Conservation (phyloP, 2,329 filamentous ascomycete genomes). For the Xylaria sp. region DNA sequence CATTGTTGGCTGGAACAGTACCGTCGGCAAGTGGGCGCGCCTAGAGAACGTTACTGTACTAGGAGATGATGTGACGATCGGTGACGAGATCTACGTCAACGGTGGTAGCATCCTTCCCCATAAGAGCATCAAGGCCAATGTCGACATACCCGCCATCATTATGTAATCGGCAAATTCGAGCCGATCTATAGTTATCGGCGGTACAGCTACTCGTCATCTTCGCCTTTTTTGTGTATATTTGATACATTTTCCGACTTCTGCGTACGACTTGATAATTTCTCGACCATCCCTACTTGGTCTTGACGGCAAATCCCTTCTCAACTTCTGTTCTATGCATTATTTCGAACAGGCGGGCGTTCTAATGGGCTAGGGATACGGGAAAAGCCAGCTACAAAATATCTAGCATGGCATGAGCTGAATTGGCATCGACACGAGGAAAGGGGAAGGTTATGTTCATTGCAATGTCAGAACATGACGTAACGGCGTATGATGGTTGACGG, state of each 20-base stretch:
- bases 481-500: not conserved
- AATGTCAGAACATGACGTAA: not conserved
- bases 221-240: conserved; percentile 34
- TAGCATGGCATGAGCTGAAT: conserved; percentile 9
- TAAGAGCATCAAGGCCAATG: conserved; percentile 98
- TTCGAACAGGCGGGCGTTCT: conserved; percentile 30
- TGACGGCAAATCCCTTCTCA: conserved; percentile 38
- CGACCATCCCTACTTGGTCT: conserved; percentile 26
- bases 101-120: conserved; percentile 93
- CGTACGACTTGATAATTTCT: conserved; percentile 40
- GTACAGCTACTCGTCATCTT: not conserved
- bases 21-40: conserved; percentile 92
- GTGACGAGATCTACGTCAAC: conserved; percentile 98
- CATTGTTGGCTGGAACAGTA: conserved; percentile 98
- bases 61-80: conserved; percentile 96
- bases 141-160: conserved; percentile 77
- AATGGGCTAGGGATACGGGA: conserved; percentile 26
- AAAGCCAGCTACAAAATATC: conserved; percentile 17
- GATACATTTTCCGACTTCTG: conserved; percentile 20
- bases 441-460: not conserved
- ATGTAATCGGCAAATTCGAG: conserved; percentile 56
- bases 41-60: conserved; percentile 98
- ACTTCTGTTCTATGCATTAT: conserved; percentile 29
- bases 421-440: conserved; percentile 5
- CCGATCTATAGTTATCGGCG: not conserved